Percentiles rank a stretch among this genome's conserved stretches.
These are phyloP conservation scores for Brassica cretica DNA, from an alignment of 345 rosid genomes.

Conservation along the genomic window DNA sequence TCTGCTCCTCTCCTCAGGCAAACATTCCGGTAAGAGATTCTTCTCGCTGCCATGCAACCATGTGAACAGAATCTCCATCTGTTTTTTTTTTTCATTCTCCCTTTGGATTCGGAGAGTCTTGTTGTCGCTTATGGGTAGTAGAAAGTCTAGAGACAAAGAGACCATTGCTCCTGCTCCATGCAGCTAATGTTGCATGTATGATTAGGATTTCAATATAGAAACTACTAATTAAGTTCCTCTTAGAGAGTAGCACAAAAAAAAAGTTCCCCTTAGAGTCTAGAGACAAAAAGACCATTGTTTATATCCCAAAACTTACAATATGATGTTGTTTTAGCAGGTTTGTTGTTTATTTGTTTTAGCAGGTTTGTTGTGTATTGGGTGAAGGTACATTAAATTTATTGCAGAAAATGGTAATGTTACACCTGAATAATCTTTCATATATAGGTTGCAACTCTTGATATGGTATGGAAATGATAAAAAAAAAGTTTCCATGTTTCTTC, in stretches of 20 bases:
- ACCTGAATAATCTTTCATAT: background rate
- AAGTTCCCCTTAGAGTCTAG: too few relatives aligned
- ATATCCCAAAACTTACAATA: background rate
- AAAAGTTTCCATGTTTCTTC: background rate
- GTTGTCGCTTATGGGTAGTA: background rate
- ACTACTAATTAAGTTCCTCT: background rate
- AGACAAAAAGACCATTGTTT: background rate
- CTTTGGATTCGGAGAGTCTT: background rate
- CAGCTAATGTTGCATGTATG: background rate
- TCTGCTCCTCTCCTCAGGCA: background rate
- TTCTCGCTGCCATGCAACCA: background rate
- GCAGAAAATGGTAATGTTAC: constrained; percentile 19
- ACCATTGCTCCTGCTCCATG: background rate
- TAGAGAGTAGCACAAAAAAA: too few relatives aligned
- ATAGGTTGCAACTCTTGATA: background rate
- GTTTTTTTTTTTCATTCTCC: background rate
- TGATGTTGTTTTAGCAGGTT: constrained; percentile 11
- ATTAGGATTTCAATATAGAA: background rate
- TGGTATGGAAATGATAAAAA: background rate
- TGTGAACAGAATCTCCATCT: background rate
- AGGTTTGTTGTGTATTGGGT: constrained; percentile 14
- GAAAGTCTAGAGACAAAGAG: background rate
- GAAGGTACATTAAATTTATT: background rate
- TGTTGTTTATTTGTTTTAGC: background rate
- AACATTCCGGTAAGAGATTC: background rate